phyloP scores from a whole-genome alignment of 257 asterid species.

The Solanum bulbocastanum region DNA sequence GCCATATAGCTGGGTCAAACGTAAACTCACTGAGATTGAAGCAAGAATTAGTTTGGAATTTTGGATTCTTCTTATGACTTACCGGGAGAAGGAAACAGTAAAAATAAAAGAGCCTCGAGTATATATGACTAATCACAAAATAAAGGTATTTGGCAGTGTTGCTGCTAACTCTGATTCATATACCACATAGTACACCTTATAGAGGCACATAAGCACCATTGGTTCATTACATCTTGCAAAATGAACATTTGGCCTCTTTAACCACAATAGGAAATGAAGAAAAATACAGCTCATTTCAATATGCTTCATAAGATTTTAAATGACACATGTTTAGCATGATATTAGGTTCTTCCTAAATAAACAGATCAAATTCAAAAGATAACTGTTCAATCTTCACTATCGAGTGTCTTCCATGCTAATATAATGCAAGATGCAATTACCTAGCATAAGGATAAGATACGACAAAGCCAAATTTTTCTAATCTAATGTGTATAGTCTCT shows the following conservation, averaged over 20 bases:
- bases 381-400: not conserved
- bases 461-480: not conserved
- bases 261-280: not conserved
- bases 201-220: not conserved
- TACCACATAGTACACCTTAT: not conserved
- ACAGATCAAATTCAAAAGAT: not conserved
- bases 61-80: not conserved
- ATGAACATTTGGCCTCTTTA: not conserved
- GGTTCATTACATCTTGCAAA: not conserved
- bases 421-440: not conserved
- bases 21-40: constrained; percentile 63
- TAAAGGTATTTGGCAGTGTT: not conserved
- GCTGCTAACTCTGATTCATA: not conserved
- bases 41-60: constrained; percentile 3
- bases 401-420: not conserved
- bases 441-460: not conserved
- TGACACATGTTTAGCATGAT: not conserved
- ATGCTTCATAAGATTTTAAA: not conserved
- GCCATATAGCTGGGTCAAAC: constrained; percentile 82
- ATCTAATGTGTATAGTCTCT: not conserved
- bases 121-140: not conserved
- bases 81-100: not conserved
- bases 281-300: not conserved
- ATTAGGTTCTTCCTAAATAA: not conserved
- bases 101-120: not conserved